Conservation (phyloP, 805 yeast genomes). For the Teunomyces panamensis region DNA sequence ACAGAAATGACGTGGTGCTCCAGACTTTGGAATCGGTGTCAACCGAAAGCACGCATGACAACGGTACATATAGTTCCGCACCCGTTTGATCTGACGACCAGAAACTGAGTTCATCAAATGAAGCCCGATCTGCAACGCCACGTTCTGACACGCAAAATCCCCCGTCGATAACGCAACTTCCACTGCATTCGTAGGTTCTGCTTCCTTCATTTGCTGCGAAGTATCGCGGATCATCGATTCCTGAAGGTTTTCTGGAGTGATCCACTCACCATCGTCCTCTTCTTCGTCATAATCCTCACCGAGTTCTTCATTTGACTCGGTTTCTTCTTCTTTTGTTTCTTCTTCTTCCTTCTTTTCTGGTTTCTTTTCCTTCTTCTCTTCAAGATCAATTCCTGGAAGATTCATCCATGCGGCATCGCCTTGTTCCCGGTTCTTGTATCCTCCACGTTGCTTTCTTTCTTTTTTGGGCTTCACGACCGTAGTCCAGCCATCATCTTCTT, state of each 20-base stretch:
- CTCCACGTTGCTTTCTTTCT: constrained; percentile 1
- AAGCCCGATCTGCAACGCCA: constrained; percentile 84
- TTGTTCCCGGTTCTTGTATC: constrained; percentile 6
- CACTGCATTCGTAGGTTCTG: constrained; percentile 21
- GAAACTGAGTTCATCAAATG: constrained; percentile 80
- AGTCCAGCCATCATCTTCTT: constrained; percentile 23
- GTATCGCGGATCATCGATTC: constrained; percentile 67
- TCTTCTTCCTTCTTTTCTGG: constrained; percentile 7
- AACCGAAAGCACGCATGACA: constrained; percentile 96
- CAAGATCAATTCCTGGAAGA: constrained; percentile 5
- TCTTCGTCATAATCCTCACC: constrained; percentile 64
- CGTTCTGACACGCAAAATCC: constrained; percentile 97
- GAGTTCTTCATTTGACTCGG: constrained; percentile 8
- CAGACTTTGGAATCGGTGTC: constrained; percentile 72
- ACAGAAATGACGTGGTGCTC: constrained; percentile 83
- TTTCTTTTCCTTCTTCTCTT: constrained; percentile 7
- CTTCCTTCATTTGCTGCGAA: constrained; percentile 51
- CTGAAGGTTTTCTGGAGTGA: constrained; percentile 78
- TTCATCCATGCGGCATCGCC: constrained; percentile 3
- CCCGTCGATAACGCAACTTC: constrained; percentile 85
- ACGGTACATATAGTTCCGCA: constrained; percentile 89
- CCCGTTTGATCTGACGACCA: constrained; percentile 80
- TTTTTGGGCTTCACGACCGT: constrained; percentile 16
- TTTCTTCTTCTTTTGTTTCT: constrained; percentile 7
- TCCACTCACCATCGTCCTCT: constrained; percentile 88